Conservation (phyloP, 31 red algal genomes). For the Asparagopsis taxiformis region DNA sequence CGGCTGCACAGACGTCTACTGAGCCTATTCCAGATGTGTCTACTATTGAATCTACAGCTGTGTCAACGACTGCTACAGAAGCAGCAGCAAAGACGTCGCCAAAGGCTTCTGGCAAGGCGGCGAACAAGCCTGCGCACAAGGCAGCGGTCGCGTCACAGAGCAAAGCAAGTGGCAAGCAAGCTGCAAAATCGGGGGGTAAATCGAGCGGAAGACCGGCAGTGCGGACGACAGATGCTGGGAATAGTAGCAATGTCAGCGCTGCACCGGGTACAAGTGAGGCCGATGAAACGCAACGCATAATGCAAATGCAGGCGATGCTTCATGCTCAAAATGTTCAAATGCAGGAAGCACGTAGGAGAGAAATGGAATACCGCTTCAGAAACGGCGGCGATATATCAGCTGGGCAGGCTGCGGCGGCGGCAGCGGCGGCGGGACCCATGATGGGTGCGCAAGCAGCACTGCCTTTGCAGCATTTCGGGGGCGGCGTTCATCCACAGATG, state of each 20-base stretch:
- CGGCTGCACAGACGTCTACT: slow-evolving; percentile 27
- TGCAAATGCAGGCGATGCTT: background rate
- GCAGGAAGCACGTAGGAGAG: background rate
- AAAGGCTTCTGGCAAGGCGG: slow-evolving; percentile 5
- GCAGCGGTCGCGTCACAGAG: background rate
- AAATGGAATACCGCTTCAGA: background rate
- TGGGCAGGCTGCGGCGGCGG: background rate
- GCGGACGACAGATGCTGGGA: background rate
- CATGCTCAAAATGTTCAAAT: background rate
- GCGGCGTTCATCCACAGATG: slow-evolving; percentile 15
- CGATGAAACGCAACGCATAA: background rate
- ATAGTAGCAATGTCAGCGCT: background rate
- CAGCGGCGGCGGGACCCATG: too few species aligned
- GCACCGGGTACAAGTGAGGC: background rate
- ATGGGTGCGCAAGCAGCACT: background rate
- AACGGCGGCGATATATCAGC: background rate
- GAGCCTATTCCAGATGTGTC: slow-evolving; percentile 4
- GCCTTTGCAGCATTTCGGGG: background rate
- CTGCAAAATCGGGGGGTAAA: background rate
- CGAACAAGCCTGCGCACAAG: background rate
- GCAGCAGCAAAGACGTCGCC: slow-evolving; percentile 4
- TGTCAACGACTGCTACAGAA: slow-evolving; percentile 8
- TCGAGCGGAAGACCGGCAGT: background rate
- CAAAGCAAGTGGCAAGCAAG: background rate
- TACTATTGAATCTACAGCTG: slow-evolving; percentile 8